phyloP scores from a whole-genome alignment of 352 stramenopile species.

The Phytophthora chlamydospora region DNA sequence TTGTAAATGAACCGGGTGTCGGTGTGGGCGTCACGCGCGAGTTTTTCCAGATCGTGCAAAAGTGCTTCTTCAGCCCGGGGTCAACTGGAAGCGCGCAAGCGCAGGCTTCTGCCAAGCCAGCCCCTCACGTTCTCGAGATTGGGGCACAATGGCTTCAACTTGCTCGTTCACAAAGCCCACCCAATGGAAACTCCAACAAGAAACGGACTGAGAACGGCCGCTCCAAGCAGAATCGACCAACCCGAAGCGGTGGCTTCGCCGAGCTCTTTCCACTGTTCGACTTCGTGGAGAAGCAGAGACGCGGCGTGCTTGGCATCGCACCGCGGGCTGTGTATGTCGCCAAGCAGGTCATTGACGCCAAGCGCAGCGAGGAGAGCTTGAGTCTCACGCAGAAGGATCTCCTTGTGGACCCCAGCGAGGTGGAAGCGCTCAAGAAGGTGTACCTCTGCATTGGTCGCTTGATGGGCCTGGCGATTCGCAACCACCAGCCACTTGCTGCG shows the following conservation, averaged over 20 bases:
- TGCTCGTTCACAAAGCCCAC: slow-evolving; percentile 44
- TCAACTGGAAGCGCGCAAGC: slow-evolving; percentile 18
- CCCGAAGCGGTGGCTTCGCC: slow-evolving; percentile 20
- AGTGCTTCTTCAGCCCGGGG: slow-evolving; percentile 56
- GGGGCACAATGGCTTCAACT: slow-evolving; percentile 65
- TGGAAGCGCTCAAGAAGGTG: slow-evolving; percentile 56
- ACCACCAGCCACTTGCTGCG: slow-evolving; percentile 66
- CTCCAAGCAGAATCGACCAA: slow-evolving; percentile 12
- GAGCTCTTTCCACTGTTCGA: slow-evolving; percentile 70
- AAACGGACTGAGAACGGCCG: slow-evolving; percentile 11
- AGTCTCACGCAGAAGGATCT: slow-evolving; percentile 50
- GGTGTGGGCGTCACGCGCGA: slow-evolving; percentile 69
- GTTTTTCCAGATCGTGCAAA: slow-evolving; percentile 80
- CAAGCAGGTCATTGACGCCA: slow-evolving; percentile 44
- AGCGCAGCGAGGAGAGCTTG: slow-evolving; percentile 37
- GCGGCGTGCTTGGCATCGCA: slow-evolving; percentile 45
- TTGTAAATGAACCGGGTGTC: slow-evolving; percentile 74
- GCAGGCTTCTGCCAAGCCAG: slow-evolving; percentile 7
- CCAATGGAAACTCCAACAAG: slow-evolving; percentile 13
- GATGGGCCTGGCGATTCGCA: slow-evolving; percentile 70
- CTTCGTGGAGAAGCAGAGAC: slow-evolving; percentile 37
- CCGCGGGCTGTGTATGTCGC: slow-evolving; percentile 33
- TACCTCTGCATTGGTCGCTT: slow-evolving; percentile 71
- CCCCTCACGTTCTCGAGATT: slow-evolving; percentile 59
- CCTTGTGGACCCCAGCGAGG: slow-evolving; percentile 38